phyloP scores from a whole-genome alignment of 2,329 filamentous ascomycete genomes.

The Colletotrichum australisinense region DNA sequence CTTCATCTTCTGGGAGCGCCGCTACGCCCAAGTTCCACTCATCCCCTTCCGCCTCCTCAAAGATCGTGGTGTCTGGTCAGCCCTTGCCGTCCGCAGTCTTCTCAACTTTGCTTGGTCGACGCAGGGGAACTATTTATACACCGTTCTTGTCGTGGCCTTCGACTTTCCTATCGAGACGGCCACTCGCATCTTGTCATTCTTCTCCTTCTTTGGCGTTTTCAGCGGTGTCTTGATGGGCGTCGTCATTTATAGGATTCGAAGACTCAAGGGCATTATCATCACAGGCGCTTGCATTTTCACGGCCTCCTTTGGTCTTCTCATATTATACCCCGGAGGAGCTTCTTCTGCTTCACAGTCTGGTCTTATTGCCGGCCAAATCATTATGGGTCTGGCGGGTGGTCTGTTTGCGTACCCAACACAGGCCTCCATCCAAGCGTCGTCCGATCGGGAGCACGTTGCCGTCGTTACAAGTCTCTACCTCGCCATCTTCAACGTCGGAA shows the following conservation, averaged over 20 bases:
- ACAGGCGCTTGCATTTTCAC: conserved; percentile 66
- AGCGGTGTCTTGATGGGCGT: conserved; percentile 63
- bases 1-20: conserved; percentile 66
- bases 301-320: conserved; percentile 66
- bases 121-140: conserved; percentile 70
- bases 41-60: conserved; percentile 68
- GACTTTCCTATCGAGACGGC: conserved; percentile 65
- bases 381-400: conserved; percentile 69
- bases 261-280: conserved; percentile 69
- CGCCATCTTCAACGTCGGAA: conserved; percentile 55
- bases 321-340: conserved; percentile 63
- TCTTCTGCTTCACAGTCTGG: conserved; percentile 55
- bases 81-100: conserved; percentile 63
- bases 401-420: conserved; percentile 61
- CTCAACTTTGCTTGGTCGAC: conserved; percentile 66
- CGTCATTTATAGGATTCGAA: conserved; percentile 62
- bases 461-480: conserved; percentile 53
- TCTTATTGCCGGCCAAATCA: conserved; percentile 65
- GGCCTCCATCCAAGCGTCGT: conserved; percentile 53
- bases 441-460: conserved; percentile 50
- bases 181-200: conserved; percentile 67
- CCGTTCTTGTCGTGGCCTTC: conserved; percentile 68
- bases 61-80: conserved; percentile 71
- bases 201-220: conserved; percentile 64
- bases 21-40: conserved; percentile 60